Evolutionary conservation across 73 alveolate species (phyloP), one percentile per base, ranked within the genome.

Genomic region (Paramecium caudatum): DNA sequence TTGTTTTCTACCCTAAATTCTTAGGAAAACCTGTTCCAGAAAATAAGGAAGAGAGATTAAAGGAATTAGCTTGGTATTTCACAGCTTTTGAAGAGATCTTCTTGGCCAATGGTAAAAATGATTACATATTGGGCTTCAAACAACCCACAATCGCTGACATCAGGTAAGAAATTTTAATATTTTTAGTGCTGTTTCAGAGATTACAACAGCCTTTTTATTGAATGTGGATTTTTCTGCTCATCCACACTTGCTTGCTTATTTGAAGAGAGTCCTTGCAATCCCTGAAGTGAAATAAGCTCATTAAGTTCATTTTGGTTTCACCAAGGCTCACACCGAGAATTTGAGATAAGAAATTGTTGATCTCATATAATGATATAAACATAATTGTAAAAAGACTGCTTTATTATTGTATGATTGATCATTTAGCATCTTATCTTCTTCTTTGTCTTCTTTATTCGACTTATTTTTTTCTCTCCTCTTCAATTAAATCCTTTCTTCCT

Each of bases 401-500:
- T n/a, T n/a, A n/a, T n/a, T n/a, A n/a, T n/a, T n/a, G n/a, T n/a
- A n/a, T n/a, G n/a, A n/a, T n/a, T n/a, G n/a, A 55, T 55, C 80
- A 55, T 55, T 55, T 55, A 23, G 80, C 46, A 27, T 2, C 80
- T 9, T 55, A 34, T 39, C 30, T 55, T 47, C 43, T 41, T 74
- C 88, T 74, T 37, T 39, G 43, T 45, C 47, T 37, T 74, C 88
- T 74, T 74, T 74, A 45, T 74, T 19, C 62, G 1, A 39, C 88
- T 74, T 41, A 74, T 74, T 74, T 74, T 43, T 74, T 74, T 74
- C 88, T 74, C 32, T 74, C 88, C 15, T 74, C 93, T 16, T 86
- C 93, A 70, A 86, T 86, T 81, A 62, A 62, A 3, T 86, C 93
- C 82, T 86, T 63, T 78, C 84, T 86, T 30, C 93, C 93, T 47